A percentile compares a stretch with the other conserved stretches of the same genome.
phyloP scores from a whole-genome alignment of 345 rosid species.

The Cardamine resedifolia region DNA sequence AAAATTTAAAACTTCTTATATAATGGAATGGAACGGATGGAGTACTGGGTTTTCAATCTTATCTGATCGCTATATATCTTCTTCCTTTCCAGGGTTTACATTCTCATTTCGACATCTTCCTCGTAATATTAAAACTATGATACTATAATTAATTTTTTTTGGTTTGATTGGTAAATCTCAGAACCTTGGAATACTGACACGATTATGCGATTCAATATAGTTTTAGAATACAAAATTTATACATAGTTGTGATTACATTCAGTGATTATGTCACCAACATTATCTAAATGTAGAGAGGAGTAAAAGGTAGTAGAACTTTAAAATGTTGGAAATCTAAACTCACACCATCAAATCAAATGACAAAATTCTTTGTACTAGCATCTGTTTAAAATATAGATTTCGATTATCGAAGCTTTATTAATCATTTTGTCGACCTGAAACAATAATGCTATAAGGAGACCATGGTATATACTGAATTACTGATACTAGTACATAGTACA shows the following conservation, averaged over 20 bases:
- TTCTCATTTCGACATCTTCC: neutral
- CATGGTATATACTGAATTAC: neutral
- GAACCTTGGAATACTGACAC: neutral
- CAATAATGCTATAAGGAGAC: conserved; percentile 2
- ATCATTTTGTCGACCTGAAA: conserved; percentile 28
- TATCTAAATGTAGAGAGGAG: neutral
- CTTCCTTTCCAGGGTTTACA: neutral
- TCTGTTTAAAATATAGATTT: conserved; percentile 4
- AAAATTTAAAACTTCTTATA: no score
- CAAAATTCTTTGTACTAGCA: conserved; percentile 22
- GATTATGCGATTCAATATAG: neutral
- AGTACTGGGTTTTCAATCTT: neutral
- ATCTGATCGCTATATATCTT: conserved; percentile 6
- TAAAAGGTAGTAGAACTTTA: neutral
- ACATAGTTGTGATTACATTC: neutral
- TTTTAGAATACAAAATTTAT: neutral
- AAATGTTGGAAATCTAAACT: conserved; percentile 12
- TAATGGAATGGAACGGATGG: no score
- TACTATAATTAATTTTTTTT: neutral
- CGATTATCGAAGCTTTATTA: conserved; percentile 1
- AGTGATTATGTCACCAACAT: neutral
- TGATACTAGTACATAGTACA: conserved; percentile 15
- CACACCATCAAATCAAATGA: conserved; percentile 24
- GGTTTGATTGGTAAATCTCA: neutral
- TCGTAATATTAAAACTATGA: neutral